These are phyloP conservation scores for Solanum pinnatisectum DNA, from an alignment of 257 asterid species.

Conservation along the genomic window DNA sequence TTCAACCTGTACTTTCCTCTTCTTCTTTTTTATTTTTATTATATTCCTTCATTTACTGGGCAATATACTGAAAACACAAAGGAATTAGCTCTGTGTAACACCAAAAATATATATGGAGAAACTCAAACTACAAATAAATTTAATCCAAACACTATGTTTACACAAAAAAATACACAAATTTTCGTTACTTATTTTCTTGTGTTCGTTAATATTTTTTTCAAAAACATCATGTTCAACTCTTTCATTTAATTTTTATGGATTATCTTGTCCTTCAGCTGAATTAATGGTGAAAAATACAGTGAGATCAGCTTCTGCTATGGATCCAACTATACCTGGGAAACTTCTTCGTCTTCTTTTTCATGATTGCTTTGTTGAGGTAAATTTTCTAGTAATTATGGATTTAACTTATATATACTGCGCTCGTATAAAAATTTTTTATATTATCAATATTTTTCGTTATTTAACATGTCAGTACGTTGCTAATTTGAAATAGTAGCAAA, in stretches of 20 bases:
- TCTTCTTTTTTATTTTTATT: not conserved
- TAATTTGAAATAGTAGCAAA: not conserved
- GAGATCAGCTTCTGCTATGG: slow-evolving; percentile 52
- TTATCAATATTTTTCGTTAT: not conserved
- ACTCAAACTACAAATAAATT: not conserved
- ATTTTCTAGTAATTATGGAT: not conserved
- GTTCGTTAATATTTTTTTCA: not conserved
- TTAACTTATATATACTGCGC: rapidly evolving
- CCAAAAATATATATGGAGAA: slow-evolving; percentile 21
- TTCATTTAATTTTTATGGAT: slow-evolving; percentile 40
- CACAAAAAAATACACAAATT: not conserved
- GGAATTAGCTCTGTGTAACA: not conserved
- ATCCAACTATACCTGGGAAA: slow-evolving; percentile 62
- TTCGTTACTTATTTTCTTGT: not conserved
- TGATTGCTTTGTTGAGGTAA: slow-evolving; percentile 75
- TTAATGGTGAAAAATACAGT: slow-evolving; percentile 58
- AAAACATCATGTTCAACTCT: slow-evolving; percentile 20
- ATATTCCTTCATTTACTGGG: not conserved
- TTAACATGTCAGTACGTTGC: not conserved
- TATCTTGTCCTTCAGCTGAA: slow-evolving; percentile 68
- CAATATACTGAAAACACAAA: not conserved
- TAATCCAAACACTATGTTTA: not conserved
- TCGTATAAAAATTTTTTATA: rapidly evolving
- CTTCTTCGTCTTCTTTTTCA: slow-evolving; percentile 71
- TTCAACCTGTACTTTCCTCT: not conserved